Percentiles rank a stretch among this genome's conserved stretches.
Conservation (phyloP, 2,329 filamentous ascomycete genomes). For the Talaromyces piceae region DNA sequence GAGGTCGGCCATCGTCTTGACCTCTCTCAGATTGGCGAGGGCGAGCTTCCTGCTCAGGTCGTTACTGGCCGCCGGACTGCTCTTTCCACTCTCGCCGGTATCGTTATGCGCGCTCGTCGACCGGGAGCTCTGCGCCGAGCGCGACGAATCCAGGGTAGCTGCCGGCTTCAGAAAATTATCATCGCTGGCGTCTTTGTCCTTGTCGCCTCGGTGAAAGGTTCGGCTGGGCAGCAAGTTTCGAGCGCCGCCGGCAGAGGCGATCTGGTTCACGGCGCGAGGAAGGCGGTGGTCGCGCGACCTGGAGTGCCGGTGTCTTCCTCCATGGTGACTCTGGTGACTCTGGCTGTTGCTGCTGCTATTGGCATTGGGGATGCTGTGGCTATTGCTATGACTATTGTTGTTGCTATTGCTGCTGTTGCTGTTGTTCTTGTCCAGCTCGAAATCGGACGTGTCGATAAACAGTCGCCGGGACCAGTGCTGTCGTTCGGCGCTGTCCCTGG, state of each 20-base stretch:
- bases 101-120: constrained; percentile 18
- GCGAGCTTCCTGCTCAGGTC: constrained; percentile 21
- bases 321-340: no score
- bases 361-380: neutral
- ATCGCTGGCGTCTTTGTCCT: constrained; percentile 22
- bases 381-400: neutral
- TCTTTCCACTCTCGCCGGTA: constrained; percentile 20
- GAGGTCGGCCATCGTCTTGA: constrained; percentile 29
- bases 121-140: constrained; percentile 27
- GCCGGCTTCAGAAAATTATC: constrained; percentile 24
- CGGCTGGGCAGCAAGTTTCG: constrained; percentile 26
- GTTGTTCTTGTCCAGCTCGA: constrained; percentile 8
- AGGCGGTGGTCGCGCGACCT: constrained; percentile 25
- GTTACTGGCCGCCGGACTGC: constrained; percentile 19
- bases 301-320: constrained; percentile 21
- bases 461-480: constrained; percentile 14
- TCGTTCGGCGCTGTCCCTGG: constrained; percentile 12
- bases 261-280: constrained; percentile 26
- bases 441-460: constrained; percentile 15
- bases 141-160: constrained; percentile 21
- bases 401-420: constrained; percentile 1
- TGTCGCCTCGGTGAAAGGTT: constrained; percentile 19
- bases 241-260: constrained; percentile 23
- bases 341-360: neutral
- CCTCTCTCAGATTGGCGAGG: constrained; percentile 22